These are phyloP conservation scores for Tolypocladium ophioglossoides DNA, from an alignment of 2,329 filamentous ascomycete genomes.

Conservation along the genomic window DNA sequence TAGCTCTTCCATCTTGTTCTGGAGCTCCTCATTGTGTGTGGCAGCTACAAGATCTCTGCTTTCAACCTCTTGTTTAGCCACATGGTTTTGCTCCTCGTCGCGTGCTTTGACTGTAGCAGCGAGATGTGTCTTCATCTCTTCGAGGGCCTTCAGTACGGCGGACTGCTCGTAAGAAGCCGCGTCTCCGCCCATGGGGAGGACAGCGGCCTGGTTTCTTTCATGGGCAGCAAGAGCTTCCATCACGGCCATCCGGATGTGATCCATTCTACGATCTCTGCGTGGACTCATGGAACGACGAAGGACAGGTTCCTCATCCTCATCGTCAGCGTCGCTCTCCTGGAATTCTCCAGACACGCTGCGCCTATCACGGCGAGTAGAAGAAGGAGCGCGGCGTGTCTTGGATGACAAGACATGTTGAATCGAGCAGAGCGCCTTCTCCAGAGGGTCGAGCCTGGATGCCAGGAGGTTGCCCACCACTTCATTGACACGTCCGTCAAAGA, in stretches of 20 bases:
- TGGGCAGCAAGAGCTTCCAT: slow-evolving; percentile 61
- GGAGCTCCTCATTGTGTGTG: slow-evolving; percentile 39
- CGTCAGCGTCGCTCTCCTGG: slow-evolving; percentile 83
- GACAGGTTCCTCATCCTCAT: slow-evolving; percentile 70
- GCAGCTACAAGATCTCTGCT: slow-evolving; percentile 42
- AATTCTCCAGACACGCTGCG: slow-evolving; percentile 61
- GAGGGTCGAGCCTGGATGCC: slow-evolving; percentile 63
- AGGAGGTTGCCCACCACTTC: slow-evolving; percentile 71
- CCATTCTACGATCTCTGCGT: slow-evolving; percentile 64
- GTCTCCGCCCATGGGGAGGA: slow-evolving; percentile 13
- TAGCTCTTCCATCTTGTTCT: slow-evolving; percentile 45
- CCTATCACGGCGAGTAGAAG: slow-evolving; percentile 42
- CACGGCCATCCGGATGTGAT: slow-evolving; percentile 67
- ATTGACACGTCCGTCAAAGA: slow-evolving; percentile 88
- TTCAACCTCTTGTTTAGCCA: slow-evolving; percentile 29
- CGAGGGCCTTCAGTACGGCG: slow-evolving; percentile 55
- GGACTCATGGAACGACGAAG: slow-evolving; percentile 66
- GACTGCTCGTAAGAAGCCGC: slow-evolving; percentile 27
- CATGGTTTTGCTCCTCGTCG: slow-evolving; percentile 32
- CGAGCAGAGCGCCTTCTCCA: slow-evolving; percentile 66
- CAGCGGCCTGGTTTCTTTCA: slow-evolving; percentile 28
- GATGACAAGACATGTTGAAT: slow-evolving; percentile 62
- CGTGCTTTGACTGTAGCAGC: slow-evolving; percentile 9
- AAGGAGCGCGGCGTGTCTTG: slow-evolving; percentile 43
- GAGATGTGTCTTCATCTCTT: slow-evolving; percentile 46